Conservation (phyloP, 2,329 filamentous ascomycete genomes). For the Aureobasidium leucospermi region DNA sequence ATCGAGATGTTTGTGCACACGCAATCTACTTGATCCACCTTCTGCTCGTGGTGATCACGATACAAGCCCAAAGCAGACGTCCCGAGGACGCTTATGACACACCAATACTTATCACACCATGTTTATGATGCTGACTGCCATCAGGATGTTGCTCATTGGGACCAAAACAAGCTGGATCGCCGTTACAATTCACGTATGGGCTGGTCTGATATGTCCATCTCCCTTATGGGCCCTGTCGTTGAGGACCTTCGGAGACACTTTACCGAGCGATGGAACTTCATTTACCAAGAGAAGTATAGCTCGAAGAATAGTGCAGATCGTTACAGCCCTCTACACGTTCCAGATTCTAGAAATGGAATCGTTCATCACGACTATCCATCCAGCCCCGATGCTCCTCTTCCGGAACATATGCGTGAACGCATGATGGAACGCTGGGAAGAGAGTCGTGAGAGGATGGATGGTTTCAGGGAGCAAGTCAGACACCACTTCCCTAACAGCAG, state of each 20-base stretch:
- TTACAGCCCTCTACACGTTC: constrained; percentile 36
- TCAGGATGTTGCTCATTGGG: constrained; percentile 55
- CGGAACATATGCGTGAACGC: constrained; percentile 25
- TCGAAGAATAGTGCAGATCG: constrained; percentile 43
- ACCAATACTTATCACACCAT: no score
- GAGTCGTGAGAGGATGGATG: constrained; percentile 20
- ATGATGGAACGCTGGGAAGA: constrained; percentile 24
- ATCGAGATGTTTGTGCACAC: no score
- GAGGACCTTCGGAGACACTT: constrained; percentile 72
- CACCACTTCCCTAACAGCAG: constrained; percentile 16
- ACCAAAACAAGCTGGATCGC: constrained; percentile 80
- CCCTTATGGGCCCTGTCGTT: constrained; percentile 65
- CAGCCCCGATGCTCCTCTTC: constrained; percentile 22
- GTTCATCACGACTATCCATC: constrained; percentile 22
- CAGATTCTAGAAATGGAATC: constrained; percentile 28
- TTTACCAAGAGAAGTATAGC: constrained; percentile 74
- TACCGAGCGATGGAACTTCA: constrained; percentile 84
- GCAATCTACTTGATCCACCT: no score
- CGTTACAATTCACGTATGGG: constrained; percentile 70
- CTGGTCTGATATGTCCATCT: constrained; percentile 82
- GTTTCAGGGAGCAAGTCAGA: constrained; percentile 19
- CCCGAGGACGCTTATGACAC: no score
- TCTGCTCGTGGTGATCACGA: no score
- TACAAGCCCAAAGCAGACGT: no score
- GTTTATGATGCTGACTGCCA: neutral